Percentiles rank a stretch among this genome's conserved stretches.
Conservation (phyloP, 2,329 filamentous ascomycete species). For the Chaetomiaceae sp. region DNA sequence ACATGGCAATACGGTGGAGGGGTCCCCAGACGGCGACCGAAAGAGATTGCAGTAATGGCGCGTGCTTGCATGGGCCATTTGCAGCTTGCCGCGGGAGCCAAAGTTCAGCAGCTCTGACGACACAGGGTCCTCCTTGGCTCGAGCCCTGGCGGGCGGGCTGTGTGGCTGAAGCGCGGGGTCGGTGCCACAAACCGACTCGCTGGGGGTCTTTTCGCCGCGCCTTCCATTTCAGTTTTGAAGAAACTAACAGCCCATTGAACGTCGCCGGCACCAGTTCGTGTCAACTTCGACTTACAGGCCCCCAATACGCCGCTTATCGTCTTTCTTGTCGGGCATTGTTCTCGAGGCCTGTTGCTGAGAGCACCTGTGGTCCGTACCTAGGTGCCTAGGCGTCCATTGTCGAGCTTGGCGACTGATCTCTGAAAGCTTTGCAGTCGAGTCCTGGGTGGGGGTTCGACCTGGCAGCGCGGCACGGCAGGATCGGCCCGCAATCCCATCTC, state of each 20-base stretch:
- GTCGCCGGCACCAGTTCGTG: too few species aligned
- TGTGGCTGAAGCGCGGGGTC: conserved; percentile 9
- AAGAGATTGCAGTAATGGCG: conserved; percentile 23
- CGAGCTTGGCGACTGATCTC: too few species aligned
- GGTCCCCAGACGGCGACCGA: conserved; percentile 12
- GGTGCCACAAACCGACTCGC: conserved; percentile 4
- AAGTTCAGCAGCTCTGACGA: conserved; percentile 18
- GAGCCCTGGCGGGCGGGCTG: conserved; percentile 3
- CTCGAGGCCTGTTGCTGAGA: too few species aligned
- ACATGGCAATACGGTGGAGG: conserved; percentile 15
- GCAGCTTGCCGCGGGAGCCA: conserved; percentile 1
- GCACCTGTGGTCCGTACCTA: too few species aligned
- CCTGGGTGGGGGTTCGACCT: too few species aligned
- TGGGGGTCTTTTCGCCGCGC: conserved; percentile 4
- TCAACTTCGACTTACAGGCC: too few species aligned
- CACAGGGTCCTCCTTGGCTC: conserved; percentile 14
- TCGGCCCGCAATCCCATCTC: background rate
- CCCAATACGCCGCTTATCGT: too few species aligned
- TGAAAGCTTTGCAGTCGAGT: too few species aligned
- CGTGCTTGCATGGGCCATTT: conserved; percentile 13
- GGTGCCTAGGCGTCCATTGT: too few species aligned
- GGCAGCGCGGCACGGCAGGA: background rate
- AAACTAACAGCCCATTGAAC: too few species aligned
- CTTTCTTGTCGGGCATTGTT: too few species aligned
- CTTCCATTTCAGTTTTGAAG: too few species aligned